Evolutionary conservation across 2,329 filamentous ascomycete species (phyloP).

Genomic region (Stachybotrys chlorohalonatus): DNA sequence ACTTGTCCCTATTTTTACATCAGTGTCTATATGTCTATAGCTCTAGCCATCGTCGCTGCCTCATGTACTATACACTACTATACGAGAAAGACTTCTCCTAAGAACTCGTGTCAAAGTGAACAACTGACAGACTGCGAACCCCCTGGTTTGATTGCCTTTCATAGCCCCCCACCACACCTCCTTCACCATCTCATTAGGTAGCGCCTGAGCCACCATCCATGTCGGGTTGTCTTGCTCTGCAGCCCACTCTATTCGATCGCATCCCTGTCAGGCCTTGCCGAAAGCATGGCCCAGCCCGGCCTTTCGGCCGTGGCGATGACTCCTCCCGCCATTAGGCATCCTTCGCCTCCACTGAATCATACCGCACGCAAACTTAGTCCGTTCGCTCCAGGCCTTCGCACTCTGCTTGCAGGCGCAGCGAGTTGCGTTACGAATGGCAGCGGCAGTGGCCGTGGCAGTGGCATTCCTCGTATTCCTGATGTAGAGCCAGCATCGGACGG

Average conservation of each 20-base stretch:
- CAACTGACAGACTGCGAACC: background rate
- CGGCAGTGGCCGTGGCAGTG: too few species aligned
- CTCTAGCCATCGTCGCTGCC: too few species aligned
- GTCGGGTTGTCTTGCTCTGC: background rate
- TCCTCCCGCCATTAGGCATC: background rate
- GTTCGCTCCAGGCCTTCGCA: too few species aligned
- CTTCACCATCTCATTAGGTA: background rate
- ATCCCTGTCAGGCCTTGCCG: background rate
- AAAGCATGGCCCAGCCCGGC: background rate
- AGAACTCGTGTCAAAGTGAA: background rate
- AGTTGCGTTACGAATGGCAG: too few species aligned
- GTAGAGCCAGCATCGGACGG: too few species aligned
- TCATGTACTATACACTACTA: too few species aligned
- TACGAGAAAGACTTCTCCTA: background rate
- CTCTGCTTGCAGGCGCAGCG: too few species aligned
- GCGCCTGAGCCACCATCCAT: background rate
- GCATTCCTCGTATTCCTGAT: too few species aligned
- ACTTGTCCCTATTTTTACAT: too few species aligned
- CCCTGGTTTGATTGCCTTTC: background rate
- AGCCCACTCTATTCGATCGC: background rate
- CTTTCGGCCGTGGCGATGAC: background rate
- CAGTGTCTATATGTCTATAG: too few species aligned
- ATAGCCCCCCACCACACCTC: background rate
- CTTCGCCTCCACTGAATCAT: background rate
- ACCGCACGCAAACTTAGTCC: too few species aligned